A percentile compares a stretch with the other conserved stretches of the same genome.
phyloP scores from a whole-genome alignment of 805 yeast genomes.

The Pichia exigua region DNA sequence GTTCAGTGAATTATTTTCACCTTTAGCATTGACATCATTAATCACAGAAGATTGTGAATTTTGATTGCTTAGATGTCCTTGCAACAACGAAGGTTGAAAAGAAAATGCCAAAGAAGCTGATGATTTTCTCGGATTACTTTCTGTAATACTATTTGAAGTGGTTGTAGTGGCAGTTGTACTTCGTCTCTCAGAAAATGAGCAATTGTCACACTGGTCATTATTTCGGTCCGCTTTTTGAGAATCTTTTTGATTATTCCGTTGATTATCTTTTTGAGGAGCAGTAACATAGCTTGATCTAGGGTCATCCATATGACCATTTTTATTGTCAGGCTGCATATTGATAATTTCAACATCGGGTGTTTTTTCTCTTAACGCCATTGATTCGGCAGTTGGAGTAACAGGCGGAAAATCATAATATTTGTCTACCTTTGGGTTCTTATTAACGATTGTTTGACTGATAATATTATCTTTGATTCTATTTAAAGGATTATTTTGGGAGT shows the following conservation, averaged over 20 bases:
- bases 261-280: neutral
- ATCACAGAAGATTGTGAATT: neutral
- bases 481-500: neutral
- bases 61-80: constrained; percentile 1
- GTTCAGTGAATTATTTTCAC: neutral
- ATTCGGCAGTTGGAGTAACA: constrained; percentile 1
- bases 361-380: neutral
- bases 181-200: neutral
- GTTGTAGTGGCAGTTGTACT: neutral
- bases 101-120: constrained; percentile 3
- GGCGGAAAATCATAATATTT: neutral
- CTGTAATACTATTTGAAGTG: neutral
- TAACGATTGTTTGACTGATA: neutral
- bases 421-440: neutral
- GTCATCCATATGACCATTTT: neutral
- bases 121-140: neutral
- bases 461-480: neutral
- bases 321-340: neutral
- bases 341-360: neutral
- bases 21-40: neutral
- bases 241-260: neutral
- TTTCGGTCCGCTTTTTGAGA: neutral
- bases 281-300: neutral
- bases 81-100: constrained; percentile 7
- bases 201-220: neutral